phyloP scores from a whole-genome alignment of 768 basidiomycete species.

The Pleurotus tuber-regium region DNA sequence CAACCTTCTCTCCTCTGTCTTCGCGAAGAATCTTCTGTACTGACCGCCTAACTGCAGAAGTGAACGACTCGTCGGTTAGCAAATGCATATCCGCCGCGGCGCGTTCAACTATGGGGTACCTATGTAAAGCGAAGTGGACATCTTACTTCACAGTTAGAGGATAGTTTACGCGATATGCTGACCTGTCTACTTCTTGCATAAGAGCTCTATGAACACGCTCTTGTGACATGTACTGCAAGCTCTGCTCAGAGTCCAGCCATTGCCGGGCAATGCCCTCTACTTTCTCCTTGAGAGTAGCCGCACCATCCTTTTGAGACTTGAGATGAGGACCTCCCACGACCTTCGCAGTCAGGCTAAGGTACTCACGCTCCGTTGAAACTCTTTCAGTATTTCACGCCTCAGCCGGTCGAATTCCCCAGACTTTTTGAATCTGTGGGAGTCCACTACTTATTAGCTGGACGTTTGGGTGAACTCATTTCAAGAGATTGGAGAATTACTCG shows the following conservation, averaged over 20 bases:
- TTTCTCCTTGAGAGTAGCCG: constrained; percentile 50
- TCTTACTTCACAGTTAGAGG: not conserved
- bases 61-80: constrained; percentile 47
- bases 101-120: constrained; percentile 66
- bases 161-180: constrained; percentile 13
- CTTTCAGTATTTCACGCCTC: constrained; percentile 58
- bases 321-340: constrained; percentile 3
- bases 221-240: constrained; percentile 48
- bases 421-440: constrained; percentile 61
- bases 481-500: constrained; percentile 41
- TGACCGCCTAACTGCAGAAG: constrained; percentile 38
- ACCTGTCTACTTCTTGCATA: constrained; percentile 74
- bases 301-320: constrained; percentile 39
- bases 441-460: not conserved
- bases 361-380: constrained; percentile 63
- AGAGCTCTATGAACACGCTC: constrained; percentile 59
- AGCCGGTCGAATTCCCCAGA: constrained; percentile 77
- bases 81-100: constrained; percentile 50
- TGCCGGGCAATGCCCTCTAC: constrained; percentile 62
- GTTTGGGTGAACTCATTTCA: not conserved
- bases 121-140: constrained; percentile 29
- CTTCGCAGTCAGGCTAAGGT: not conserved
- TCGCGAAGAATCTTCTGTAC: constrained; percentile 45
- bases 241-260: constrained; percentile 51
- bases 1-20: constrained; percentile 24